Evolutionary conservation across 2,329 filamentous ascomycete genomes (phyloP), one percentile per base, ranked within the genome.

Genomic region (Arachnomyces sp.): DNA sequence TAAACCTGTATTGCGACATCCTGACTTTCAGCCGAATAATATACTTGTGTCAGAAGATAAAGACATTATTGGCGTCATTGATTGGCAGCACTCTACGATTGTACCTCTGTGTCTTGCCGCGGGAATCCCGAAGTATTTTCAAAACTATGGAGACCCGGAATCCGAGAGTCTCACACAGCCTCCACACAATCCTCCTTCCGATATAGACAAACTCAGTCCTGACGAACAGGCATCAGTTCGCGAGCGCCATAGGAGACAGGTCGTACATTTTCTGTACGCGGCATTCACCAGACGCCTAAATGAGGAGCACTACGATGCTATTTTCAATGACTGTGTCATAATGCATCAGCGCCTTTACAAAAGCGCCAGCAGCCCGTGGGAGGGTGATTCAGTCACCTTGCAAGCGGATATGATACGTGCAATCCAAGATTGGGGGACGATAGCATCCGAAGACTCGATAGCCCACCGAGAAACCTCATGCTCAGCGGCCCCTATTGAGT

Each of bases 111-210:
- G 49, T 25, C 37, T 58, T 5, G 53, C 48, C 39, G 50, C 51
- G 32, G 54, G 56, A 28, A 57, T 60, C 8, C 57, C 55, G 2
- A 46, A 55, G 18, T 47, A 58, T 46, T 59, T 60, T 42, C 57
- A 60, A 44, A 61, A 61, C 31, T 59, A 53, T 48, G 58, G 57
- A 9, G 56, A 62, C 39, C 46, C 41, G 8, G 3, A 52, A 4
- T 56, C 55, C 1, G 54, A 57, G 37, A 47, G 34, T 6, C 38
- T 57, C 17, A 25, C 34, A 16, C 35, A 39, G 13, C 47, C 46
- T 34, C 49, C 54, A 17, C 45, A 52, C n/a, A 47, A 54, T 14
- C 39, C 55, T 3, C 53, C 50, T 7, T 47, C 49, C 0, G 44
- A 48, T 44, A 55, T 58, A 36, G 31, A 55, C 18, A 3, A 41